Percentiles rank a stretch among this genome's conserved stretches.
phyloP scores from a whole-genome alignment of 2,329 filamentous ascomycete species.

The Clonostachys sp. region DNA sequence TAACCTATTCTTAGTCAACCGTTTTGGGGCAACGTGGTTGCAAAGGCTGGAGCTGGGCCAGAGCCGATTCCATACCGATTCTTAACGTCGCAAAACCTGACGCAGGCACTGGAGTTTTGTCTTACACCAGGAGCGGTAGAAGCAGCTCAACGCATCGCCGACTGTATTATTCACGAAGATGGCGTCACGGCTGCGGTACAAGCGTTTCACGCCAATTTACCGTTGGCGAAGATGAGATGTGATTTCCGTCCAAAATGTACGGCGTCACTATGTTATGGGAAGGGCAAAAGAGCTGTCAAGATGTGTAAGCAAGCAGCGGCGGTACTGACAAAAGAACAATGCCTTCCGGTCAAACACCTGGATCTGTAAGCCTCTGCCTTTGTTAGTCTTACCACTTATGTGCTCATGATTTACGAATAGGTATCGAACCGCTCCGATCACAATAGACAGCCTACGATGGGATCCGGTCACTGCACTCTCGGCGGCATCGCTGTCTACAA shows the following conservation, averaged over 20 bases:
- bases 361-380: conserved; percentile 14
- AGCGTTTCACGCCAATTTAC: conserved; percentile 30
- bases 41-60: conserved; percentile 30
- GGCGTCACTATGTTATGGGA: conserved; percentile 24
- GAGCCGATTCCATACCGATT: conserved; percentile 26
- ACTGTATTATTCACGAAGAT: background rate
- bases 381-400: too few relatives aligned
- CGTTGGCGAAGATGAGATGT: conserved; percentile 23
- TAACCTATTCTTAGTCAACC: conserved; percentile 18
- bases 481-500: conserved; percentile 8
- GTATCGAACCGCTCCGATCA: conserved; percentile 7
- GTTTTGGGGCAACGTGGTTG: conserved; percentile 37
- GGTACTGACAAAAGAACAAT: background rate
- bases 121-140: conserved; percentile 19
- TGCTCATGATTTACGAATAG: too few relatives aligned
- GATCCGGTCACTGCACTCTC: conserved; percentile 18
- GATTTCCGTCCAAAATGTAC: conserved; percentile 33
- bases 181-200: conserved; percentile 20
- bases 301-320: background rate
- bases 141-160: background rate
- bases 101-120: conserved; percentile 25
- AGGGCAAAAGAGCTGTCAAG: background rate
- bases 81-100: conserved; percentile 24
- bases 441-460: conserved; percentile 25
- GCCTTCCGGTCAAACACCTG: conserved; percentile 31